Evolutionary conservation across 345 rosid genomes (phyloP).

Genomic region (Sonneratia caseolaris): DNA sequence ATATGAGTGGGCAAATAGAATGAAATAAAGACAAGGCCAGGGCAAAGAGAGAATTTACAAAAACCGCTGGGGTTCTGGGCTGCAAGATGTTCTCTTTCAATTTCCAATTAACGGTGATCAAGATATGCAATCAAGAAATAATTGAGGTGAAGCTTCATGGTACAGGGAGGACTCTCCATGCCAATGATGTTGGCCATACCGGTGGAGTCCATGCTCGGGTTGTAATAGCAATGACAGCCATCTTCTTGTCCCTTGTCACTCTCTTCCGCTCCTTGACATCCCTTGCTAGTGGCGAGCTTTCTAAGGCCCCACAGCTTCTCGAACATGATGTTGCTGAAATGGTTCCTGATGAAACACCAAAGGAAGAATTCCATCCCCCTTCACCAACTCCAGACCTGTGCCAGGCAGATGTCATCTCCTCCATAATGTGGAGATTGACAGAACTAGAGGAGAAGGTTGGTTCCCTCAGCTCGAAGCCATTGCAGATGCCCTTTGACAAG

Average conservation of each 20-base stretch:
- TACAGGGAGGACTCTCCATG: constrained; percentile 31
- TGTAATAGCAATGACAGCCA: constrained; percentile 36
- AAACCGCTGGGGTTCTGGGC: background rate
- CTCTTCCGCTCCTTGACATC: constrained; percentile 36
- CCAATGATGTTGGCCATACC: constrained; percentile 33
- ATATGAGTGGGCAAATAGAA: background rate
- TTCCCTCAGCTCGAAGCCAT: constrained; percentile 68
- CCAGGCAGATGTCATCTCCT: constrained; percentile 49
- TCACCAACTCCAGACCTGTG: constrained; percentile 37
- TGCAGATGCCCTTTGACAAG: constrained; percentile 93
- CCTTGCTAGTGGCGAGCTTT: constrained; percentile 37
- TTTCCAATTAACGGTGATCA: background rate
- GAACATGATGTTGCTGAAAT: constrained; percentile 29
- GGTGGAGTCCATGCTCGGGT: constrained; percentile 43
- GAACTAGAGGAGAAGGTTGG: constrained; percentile 87
- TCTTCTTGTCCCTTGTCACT: constrained; percentile 46
- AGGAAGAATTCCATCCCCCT: constrained; percentile 46
- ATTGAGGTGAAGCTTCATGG: background rate
- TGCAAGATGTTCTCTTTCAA: background rate
- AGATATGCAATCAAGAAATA: background rate
- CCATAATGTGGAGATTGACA: constrained; percentile 62
- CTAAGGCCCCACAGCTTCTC: constrained; percentile 18
- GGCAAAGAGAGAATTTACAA: too few species aligned
- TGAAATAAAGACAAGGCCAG: too few species aligned
- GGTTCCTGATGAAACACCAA: constrained; percentile 15